Conservation (phyloP, 2,329 filamentous ascomycete species). For the Metarhizium brunneum region DNA sequence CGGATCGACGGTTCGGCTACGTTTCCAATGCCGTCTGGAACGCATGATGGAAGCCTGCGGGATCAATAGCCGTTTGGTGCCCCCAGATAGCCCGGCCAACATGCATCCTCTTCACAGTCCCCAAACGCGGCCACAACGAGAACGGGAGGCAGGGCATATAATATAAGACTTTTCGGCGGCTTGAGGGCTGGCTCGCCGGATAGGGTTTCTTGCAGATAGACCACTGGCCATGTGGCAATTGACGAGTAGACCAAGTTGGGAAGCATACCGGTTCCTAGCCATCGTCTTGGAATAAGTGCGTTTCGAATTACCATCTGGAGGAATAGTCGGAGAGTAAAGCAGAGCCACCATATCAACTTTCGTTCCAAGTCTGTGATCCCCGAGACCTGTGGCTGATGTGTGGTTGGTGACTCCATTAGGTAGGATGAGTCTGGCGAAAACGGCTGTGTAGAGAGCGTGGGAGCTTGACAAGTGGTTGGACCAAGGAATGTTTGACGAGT, state of each 20-base stretch:
- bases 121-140: not conserved
- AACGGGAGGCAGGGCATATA: not conserved
- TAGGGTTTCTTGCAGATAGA: not conserved
- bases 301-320: not conserved
- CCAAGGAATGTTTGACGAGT: no score
- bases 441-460: no score
- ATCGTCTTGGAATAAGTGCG: not conserved
- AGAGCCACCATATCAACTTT: not conserved
- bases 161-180: not conserved
- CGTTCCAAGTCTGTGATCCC: not conserved
- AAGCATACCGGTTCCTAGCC: not conserved
- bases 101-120: not conserved
- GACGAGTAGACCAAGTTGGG: not conserved
- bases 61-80: slow-evolving; percentile 2
- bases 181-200: not conserved
- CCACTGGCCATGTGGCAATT: not conserved
- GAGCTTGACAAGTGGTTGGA: no score
- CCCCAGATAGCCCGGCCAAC: not conserved
- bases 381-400: not conserved
- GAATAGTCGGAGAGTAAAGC: not conserved
- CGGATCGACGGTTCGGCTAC: not conserved
- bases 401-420: not conserved
- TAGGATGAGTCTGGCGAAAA: no score
- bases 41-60: not conserved
- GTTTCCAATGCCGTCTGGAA: not conserved